phyloP scores from a whole-genome alignment of 2,329 filamentous ascomycete species.

The Nakataea oryzae region DNA sequence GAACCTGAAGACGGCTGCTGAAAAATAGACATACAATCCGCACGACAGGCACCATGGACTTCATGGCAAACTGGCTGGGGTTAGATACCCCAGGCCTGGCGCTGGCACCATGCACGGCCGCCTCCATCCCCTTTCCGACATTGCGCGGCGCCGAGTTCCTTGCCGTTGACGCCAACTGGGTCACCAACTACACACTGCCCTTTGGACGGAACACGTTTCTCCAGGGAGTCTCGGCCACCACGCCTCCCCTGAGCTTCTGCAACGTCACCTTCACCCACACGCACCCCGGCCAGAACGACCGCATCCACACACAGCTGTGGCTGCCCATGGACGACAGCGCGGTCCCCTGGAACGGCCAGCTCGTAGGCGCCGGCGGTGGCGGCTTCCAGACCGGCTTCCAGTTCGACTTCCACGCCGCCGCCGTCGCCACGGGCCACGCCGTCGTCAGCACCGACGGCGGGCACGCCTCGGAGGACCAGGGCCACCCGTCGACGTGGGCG shows the following conservation, averaged over 20 bases:
- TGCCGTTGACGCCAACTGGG: background rate
- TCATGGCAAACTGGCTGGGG: background rate
- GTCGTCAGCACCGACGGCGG: slow-evolving; percentile 20
- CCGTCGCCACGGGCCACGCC: slow-evolving; percentile 6
- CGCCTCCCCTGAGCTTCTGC: slow-evolving; percentile 15
- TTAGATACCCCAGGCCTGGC: background rate
- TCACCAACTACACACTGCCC: background rate
- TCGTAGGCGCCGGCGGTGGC: slow-evolving; percentile 24
- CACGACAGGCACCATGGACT: background rate
- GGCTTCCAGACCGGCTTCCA: slow-evolving; percentile 13
- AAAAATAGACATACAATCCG: background rate
- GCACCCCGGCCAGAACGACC: slow-evolving; percentile 22
- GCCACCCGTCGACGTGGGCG: slow-evolving; percentile 9
- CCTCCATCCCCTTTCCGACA: background rate
- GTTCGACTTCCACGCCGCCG: background rate
- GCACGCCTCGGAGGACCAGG: background rate
- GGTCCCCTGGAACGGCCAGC: slow-evolving; percentile 18
- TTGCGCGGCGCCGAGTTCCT: background rate
- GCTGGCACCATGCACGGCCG: background rate
- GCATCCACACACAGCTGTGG: slow-evolving; percentile 20
- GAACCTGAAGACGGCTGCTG: too few relatives aligned
- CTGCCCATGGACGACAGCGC: slow-evolving; percentile 12
- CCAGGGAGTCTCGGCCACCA: background rate
- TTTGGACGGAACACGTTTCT: background rate
- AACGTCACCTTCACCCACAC: slow-evolving; percentile 26